These are phyloP conservation scores for Colletotrichum chrysophilum DNA, from an alignment of 2,329 filamentous ascomycete species.

Conservation along the genomic window DNA sequence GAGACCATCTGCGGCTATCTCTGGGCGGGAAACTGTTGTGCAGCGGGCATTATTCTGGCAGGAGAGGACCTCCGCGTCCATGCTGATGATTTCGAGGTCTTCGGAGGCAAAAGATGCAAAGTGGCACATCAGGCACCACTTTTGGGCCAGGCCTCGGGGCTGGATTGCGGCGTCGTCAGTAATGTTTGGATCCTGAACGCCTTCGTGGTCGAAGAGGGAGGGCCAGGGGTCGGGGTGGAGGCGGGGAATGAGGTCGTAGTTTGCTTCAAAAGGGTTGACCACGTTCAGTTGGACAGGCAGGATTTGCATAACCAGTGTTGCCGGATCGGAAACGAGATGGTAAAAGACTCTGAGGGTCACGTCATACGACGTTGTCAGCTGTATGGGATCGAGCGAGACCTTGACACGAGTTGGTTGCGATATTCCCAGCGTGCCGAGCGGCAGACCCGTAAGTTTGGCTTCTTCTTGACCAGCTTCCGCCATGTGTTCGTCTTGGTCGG, in stretches of 20 bases:
- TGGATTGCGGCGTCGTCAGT: slow-evolving; percentile 30
- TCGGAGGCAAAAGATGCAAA: slow-evolving; percentile 81
- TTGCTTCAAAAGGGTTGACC: slow-evolving; percentile 87
- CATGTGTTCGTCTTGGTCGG: slow-evolving; percentile 35
- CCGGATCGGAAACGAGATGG: slow-evolving; percentile 77
- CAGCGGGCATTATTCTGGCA: slow-evolving; percentile 69
- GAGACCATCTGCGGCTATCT: slow-evolving; percentile 45
- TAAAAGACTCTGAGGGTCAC: slow-evolving; percentile 79
- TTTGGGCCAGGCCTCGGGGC: slow-evolving; percentile 73
- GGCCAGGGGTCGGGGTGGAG: slow-evolving; percentile 85
- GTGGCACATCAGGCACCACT: slow-evolving; percentile 78
- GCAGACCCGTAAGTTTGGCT: slow-evolving; percentile 44
- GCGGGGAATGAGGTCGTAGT: slow-evolving; percentile 84
- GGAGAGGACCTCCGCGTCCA: slow-evolving; percentile 66
- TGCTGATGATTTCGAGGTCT: slow-evolving; percentile 66
- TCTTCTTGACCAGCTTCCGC: slow-evolving; percentile 44
- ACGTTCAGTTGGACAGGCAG: slow-evolving; percentile 73
- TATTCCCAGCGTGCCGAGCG: slow-evolving; percentile 52
- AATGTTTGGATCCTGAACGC: slow-evolving; percentile 40
- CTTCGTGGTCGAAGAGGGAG: slow-evolving; percentile 76
- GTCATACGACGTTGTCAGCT: slow-evolving; percentile 63
- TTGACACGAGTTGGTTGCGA: slow-evolving; percentile 47
- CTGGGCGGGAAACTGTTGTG: slow-evolving; percentile 44
- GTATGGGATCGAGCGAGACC: slow-evolving; percentile 56
- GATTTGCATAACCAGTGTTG: slow-evolving; percentile 80